phyloP scores from a whole-genome alignment of 352 stramenopile species.

The Phytophthora aleatoria region DNA sequence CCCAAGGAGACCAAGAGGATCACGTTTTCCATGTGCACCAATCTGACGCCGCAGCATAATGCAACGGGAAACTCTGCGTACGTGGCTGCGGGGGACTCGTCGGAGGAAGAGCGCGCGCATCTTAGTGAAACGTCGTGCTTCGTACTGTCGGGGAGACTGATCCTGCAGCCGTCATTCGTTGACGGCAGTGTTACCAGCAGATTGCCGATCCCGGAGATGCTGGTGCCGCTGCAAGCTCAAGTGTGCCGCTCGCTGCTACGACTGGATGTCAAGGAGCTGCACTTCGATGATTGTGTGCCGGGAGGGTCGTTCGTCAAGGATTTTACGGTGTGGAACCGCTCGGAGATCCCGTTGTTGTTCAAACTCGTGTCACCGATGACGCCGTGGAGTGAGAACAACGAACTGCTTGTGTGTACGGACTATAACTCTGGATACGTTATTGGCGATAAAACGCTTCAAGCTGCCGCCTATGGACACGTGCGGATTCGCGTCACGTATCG shows the following conservation, averaged over 20 bases:
- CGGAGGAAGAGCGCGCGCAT: constrained; percentile 84
- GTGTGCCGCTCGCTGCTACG: constrained; percentile 85
- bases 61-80: constrained; percentile 21
- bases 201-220: constrained; percentile 59
- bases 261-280: constrained; percentile 87
- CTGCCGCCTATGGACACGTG: constrained; percentile 84
- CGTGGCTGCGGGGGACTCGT: constrained; percentile 61
- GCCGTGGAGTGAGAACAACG: constrained; percentile 67
- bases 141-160: constrained; percentile 65
- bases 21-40: constrained; percentile 79
- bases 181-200: constrained; percentile 29
- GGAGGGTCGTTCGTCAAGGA: constrained; percentile 89
- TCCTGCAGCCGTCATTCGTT: constrained; percentile 53
- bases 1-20: constrained; percentile 72
- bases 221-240: constrained; percentile 79
- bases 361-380: constrained; percentile 79
- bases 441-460: constrained; percentile 80
- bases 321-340: constrained; percentile 91
- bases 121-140: constrained; percentile 86
- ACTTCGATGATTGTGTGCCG: constrained; percentile 90
- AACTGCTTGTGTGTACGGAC: constrained; percentile 82
- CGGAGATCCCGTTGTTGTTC: constrained; percentile 88
- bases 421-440: constrained; percentile 89
- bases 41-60: constrained; percentile 43
- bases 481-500: constrained; percentile 88